Evolutionary conservation across 495 filamentous ascomycete species (phyloP).

Genomic region (Trichoderma erinaceum): DNA sequence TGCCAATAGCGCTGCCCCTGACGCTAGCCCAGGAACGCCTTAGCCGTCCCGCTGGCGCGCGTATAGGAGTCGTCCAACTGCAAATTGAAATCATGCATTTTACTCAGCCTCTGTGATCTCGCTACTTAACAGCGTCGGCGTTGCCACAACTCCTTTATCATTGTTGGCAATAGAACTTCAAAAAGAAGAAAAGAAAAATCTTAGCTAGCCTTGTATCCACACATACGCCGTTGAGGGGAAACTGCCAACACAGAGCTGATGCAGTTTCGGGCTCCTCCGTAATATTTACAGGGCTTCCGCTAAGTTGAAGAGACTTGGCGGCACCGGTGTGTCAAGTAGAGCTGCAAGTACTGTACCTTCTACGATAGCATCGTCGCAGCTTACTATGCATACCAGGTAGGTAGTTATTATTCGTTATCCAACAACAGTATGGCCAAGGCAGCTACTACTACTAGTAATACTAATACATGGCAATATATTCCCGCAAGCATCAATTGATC

Average conservation of each 20-base stretch:
- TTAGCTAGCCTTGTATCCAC: too few species aligned
- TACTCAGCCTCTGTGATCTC: not conserved
- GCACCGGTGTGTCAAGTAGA: slow-evolving; percentile 4
- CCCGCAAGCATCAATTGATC: not conserved
- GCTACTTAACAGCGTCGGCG: too few species aligned
- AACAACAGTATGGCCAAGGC: not conserved
- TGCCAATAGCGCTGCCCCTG: not conserved
- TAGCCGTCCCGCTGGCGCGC: slow-evolving; percentile 8
- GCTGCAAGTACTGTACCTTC: not conserved
- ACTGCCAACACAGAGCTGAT: not conserved
- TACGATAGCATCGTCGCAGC: not conserved
- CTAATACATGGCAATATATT: not conserved
- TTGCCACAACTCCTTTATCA: too few species aligned
- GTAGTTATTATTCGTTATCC: not conserved
- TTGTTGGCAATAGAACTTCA: too few species aligned
- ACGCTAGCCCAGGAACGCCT: slow-evolving; percentile 9
- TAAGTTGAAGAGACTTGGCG: not conserved
- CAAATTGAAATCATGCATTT: not conserved
- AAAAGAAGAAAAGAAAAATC: too few species aligned
- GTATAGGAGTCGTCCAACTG: not conserved
- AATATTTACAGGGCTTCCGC: not conserved
- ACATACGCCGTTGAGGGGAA: not conserved
- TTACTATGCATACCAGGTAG: not conserved
- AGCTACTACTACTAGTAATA: not conserved
- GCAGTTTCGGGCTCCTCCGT: not conserved